Percentiles rank a stretch among this genome's conserved stretches.
These are phyloP conservation scores for Fraxinus nigra DNA, from an alignment of 305 asterid species.

Conservation along the genomic window DNA sequence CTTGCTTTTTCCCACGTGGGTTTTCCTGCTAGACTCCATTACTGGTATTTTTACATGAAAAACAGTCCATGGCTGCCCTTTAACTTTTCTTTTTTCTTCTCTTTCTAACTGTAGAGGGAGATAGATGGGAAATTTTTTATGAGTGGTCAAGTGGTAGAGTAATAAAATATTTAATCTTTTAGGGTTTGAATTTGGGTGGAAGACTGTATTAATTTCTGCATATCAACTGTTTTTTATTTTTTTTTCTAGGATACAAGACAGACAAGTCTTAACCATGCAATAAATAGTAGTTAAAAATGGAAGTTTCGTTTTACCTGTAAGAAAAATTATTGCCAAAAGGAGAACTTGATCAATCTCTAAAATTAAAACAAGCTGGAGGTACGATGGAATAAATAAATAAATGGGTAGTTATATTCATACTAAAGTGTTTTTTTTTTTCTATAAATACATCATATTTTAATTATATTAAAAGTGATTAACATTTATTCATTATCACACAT, in stretches of 20 bases:
- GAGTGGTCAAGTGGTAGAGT: constrained; percentile 37
- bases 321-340: background rate
- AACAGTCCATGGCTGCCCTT: constrained; percentile 31
- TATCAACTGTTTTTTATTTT: constrained; percentile 28
- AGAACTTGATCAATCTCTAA: background rate
- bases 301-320: background rate
- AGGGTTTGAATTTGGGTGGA: constrained; percentile 31
- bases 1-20: constrained; percentile 22
- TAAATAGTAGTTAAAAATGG: background rate
- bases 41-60: constrained; percentile 42
- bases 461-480: too few relatives aligned
- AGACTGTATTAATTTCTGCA: constrained; percentile 34
- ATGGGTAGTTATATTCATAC: background rate
- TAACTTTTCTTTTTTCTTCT: constrained; percentile 20
- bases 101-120: constrained; percentile 18
- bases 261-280: background rate
- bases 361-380: background rate
- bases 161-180: constrained; percentile 24
- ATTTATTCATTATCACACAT: background rate
- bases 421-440: too few relatives aligned
- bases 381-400: too few relatives aligned
- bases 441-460: background rate
- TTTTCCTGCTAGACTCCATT: constrained; percentile 41
- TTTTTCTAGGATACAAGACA: background rate
- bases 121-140: constrained; percentile 12